A percentile compares a stretch with the other conserved stretches of the same genome.
Evolutionary conservation across 257 asterid species (phyloP).

Genomic region (Solanum rostratum): DNA sequence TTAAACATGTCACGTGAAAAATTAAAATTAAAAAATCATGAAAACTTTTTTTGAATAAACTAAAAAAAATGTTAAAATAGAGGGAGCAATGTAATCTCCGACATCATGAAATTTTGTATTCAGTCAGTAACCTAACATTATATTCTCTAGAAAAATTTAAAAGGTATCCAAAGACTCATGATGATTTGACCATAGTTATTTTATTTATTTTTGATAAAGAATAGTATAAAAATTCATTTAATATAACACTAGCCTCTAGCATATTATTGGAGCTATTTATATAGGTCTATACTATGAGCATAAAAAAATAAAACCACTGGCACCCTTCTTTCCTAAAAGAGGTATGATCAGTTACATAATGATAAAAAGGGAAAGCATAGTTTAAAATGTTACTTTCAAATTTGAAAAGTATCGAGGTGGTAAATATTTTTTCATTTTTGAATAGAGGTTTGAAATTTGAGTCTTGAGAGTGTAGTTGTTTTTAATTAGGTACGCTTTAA

Average conservation of each 20-base stretch:
- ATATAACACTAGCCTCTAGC: neutral
- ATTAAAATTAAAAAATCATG: neutral
- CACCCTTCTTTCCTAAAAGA: neutral
- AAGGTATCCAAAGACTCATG: slow-evolving; percentile 1
- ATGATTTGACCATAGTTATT: slow-evolving; percentile 6
- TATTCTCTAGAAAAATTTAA: neutral
- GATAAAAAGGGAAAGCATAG: neutral
- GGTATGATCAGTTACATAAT: neutral
- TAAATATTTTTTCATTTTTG: neutral
- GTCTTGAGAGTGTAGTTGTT: neutral
- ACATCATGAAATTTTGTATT: neutral
- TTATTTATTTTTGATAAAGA: neutral
- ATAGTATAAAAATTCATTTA: slow-evolving; percentile 7
- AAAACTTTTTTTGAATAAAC: accelerated
- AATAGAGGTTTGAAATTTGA: accelerated
- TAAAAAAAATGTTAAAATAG: too few species aligned
- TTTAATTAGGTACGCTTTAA: neutral
- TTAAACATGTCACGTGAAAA: neutral
- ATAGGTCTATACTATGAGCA: neutral
- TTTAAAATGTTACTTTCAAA: neutral
- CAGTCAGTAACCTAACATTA: neutral
- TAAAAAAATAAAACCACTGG: neutral
- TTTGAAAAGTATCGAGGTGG: neutral
- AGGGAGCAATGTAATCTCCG: neutral
- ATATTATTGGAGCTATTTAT: neutral